phyloP scores from a whole-genome alignment of 2,329 filamentous ascomycete species.

The Xylariaceae sp. region DNA sequence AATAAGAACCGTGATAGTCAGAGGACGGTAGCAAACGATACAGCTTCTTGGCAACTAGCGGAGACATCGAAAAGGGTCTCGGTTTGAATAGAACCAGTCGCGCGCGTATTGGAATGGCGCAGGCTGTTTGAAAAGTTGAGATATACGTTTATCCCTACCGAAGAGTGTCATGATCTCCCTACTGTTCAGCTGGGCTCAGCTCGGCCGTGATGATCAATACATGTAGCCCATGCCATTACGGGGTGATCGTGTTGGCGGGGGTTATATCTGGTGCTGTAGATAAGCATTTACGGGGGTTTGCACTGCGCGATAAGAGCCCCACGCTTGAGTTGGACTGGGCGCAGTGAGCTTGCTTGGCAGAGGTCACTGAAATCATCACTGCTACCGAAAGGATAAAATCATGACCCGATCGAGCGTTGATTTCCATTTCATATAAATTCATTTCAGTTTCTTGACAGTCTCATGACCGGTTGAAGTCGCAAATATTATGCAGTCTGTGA shows the following conservation, averaged over 20 bases:
- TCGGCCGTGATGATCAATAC: slow-evolving; percentile 1
- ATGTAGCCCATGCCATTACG: neutral
- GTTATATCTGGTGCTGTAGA: neutral
- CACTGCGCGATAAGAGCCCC: neutral
- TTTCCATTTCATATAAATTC: neutral
- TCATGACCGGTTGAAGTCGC: neutral
- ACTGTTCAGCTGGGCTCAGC: too few relatives aligned
- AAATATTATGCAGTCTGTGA: slow-evolving; percentile 15
- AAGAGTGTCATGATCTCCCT: too few relatives aligned
- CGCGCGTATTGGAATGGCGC: neutral
- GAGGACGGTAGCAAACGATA: too few relatives aligned
- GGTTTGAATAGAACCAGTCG: neutral
- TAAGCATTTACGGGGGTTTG: neutral
- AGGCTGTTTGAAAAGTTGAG: neutral
- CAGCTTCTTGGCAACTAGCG: too few relatives aligned
- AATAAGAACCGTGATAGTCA: too few relatives aligned
- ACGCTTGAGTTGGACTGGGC: neutral
- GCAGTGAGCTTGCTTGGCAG: neutral
- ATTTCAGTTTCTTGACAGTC: neutral
- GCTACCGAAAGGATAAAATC: neutral
- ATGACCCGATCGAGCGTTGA: neutral
- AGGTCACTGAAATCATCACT: neutral
- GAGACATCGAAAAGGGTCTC: neutral
- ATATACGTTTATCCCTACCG: too few relatives aligned
- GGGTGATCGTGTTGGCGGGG: slow-evolving; percentile 1